A percentile compares a stretch with the other conserved stretches of the same genome.
Evolutionary conservation across 2,329 filamentous ascomycete species (phyloP).

Genomic region (Talaromyces sp.): DNA sequence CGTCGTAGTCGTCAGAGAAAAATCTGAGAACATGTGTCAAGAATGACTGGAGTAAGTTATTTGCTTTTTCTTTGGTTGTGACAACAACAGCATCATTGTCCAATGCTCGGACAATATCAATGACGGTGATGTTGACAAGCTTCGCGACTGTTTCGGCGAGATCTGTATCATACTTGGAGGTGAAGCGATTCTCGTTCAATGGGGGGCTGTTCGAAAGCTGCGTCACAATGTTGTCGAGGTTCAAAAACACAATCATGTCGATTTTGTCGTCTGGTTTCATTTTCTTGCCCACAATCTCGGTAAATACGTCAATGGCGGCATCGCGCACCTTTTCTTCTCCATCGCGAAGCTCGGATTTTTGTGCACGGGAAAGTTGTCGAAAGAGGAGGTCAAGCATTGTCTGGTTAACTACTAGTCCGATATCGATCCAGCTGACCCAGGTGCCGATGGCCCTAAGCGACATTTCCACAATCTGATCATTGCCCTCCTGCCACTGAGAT

Average conservation of each 20-base stretch:
- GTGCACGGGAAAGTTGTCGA: conserved; percentile 75
- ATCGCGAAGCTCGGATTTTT: conserved; percentile 58
- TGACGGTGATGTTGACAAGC: conserved; percentile 84
- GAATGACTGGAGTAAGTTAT: conserved; percentile 77
- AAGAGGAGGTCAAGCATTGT: conserved; percentile 81
- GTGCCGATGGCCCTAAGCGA: conserved; percentile 88
- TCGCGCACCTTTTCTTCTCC: conserved; percentile 81
- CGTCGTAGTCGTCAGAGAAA: conserved; percentile 97
- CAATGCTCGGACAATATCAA: conserved; percentile 81
- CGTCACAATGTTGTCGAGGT: conserved; percentile 77
- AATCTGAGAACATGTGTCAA: conserved; percentile 85
- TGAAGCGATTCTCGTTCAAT: conserved; percentile 72
- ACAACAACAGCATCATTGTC: conserved; percentile 63
- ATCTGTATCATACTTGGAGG: conserved; percentile 88
- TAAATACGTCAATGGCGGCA: conserved; percentile 89
- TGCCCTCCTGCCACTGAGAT: conserved; percentile 67
- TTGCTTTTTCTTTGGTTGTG: conserved; percentile 68
- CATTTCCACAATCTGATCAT: conserved; percentile 75
- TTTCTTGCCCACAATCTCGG: conserved; percentile 95
- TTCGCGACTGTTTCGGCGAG: conserved; percentile 93
- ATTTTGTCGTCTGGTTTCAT: conserved; percentile 91
- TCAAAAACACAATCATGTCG: conserved; percentile 86
- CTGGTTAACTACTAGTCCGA: conserved; percentile 86
- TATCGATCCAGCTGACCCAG: conserved; percentile 99
- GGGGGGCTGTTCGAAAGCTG: conserved; percentile 82